Base-by-base conservation (phyloP, 441 rosid species). In the Croton setiger region DNA sequence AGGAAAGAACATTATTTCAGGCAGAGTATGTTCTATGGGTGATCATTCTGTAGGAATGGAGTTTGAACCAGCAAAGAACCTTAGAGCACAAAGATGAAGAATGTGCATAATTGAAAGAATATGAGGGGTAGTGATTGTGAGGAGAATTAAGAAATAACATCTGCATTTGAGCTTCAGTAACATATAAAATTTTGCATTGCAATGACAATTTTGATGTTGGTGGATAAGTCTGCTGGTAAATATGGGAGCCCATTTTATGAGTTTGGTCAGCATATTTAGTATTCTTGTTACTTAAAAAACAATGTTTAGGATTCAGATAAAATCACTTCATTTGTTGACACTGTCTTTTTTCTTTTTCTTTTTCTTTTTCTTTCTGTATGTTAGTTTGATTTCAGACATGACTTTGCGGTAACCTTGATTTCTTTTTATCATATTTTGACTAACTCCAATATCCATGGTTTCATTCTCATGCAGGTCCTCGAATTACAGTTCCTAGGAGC, bases 401-500 rank as follows among this genome's bases (percentile, higher is more conserved):
- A 56, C 9, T 21, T 58, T 4, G 7, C 6, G 44, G 36, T 35
- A 15, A 12, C 35, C 43, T 15, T 53, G 27, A 41, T 61, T 20
- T 36, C 15, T 49, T 60, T 9, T 0, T 23, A 27, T 14, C 58
- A 39, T 41, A 5, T 51, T 47, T 49, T 21, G 17, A 21, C 9
- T 23, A 27, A 43, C 44, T 20, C 10, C 4, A 17, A 64, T 4
- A 48, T 64, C 57, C 33, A n/a, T 23, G 51, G 52, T 54, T 20
- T 7, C 71, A 62, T 47, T 58, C 14, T 69, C 23, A n/a, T 79
- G 70, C 85, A 93, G 98, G 97, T 69, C 91, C 97, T 13, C 84
- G 97, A 72, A 78, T 88, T 15, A 88, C 96, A 17, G 72, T 83
- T 53, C 98, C 98, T 10, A 88, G 96, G 81, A 86, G 87, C 70